phyloP scores from a whole-genome alignment of 345 rosid genomes.

The Populus tremula region DNA sequence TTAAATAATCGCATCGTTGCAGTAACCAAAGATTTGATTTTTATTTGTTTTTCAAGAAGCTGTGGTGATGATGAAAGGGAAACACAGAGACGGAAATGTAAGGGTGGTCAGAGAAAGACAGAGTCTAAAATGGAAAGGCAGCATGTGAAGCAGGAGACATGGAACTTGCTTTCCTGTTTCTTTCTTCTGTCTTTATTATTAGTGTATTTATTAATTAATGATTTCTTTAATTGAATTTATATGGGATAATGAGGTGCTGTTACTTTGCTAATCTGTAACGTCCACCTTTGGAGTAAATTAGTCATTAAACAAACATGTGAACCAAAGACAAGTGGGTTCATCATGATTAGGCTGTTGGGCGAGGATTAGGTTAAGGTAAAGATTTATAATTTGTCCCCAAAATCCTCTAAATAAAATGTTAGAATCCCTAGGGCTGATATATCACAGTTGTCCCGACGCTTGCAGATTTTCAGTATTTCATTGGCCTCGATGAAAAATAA shows the following conservation, averaged over 20 bases:
- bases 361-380: background rate
- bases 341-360: background rate
- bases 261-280: no score
- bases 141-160: conserved; percentile 27
- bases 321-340: no score
- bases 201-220: background rate
- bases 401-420: background rate
- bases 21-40: background rate
- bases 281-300: no score
- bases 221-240: background rate
- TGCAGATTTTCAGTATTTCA: background rate
- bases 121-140: conserved; percentile 18
- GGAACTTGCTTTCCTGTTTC: conserved; percentile 26
- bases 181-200: background rate
- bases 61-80: background rate
- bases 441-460: background rate
- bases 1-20: background rate
- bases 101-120: conserved; percentile 7
- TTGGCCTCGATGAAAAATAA: background rate
- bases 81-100: background rate
- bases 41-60: background rate
- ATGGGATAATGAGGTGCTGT: background rate
- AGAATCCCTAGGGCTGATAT: background rate
- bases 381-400: background rate
- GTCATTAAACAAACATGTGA: no score